phyloP scores from a whole-genome alignment of 116 monocot species.

The Cymodocea nodosa region DNA sequence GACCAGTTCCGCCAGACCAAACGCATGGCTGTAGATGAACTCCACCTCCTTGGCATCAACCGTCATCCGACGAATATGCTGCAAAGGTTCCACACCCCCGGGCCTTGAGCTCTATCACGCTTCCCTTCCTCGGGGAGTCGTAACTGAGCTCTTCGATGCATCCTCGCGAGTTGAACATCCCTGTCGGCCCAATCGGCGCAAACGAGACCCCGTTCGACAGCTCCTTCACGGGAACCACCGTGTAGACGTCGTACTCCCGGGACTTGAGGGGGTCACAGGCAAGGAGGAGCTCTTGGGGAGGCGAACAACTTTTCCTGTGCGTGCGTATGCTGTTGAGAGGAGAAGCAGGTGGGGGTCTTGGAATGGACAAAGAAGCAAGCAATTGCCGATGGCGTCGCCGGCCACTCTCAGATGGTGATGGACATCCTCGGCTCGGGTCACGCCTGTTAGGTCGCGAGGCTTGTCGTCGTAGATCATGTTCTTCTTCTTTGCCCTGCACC shows the following conservation, averaged over 20 bases:
- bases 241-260: conserved; percentile 47
- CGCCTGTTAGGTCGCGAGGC: conserved; percentile 41
- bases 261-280: conserved; percentile 40
- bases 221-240: conserved; percentile 41
- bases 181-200: conserved; percentile 51
- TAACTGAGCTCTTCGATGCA: conserved; percentile 36
- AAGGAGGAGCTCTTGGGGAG: conserved; percentile 34
- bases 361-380: neutral
- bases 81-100: conserved; percentile 35
- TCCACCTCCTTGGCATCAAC: conserved; percentile 18
- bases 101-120: conserved; percentile 19
- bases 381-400: conserved; percentile 21
- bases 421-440: conserved; percentile 35
- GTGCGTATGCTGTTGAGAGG: too few species aligned
- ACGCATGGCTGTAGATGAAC: conserved; percentile 27
- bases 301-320: conserved; percentile 34
- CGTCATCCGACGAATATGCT: conserved; percentile 35
- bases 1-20: conserved; percentile 22
- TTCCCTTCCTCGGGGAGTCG: neutral
- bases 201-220: conserved; percentile 38
- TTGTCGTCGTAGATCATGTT: conserved; percentile 54
- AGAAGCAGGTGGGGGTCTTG: too few species aligned
- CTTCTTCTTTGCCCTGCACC: conserved; percentile 57
- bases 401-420: conserved; percentile 32
- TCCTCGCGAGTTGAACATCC: conserved; percentile 72